Percentiles rank a stretch among this genome's conserved stretches.
Conservation (phyloP, 768 basidiomycete genomes). For the Calocera cornea region DNA sequence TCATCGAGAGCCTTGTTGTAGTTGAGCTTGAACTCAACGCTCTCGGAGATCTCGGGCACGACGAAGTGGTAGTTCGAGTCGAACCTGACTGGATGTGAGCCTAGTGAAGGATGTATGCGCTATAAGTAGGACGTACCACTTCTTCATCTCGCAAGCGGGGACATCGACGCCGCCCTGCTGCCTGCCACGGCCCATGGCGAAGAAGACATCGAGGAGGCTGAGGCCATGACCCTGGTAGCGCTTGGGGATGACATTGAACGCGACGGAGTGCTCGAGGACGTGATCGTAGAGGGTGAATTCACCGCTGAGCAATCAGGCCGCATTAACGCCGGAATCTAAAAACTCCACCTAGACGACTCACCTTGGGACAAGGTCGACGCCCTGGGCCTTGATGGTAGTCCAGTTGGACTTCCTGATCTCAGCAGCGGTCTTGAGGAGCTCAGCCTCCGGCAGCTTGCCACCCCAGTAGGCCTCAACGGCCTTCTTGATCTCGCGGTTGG, state of each 20-base stretch:
- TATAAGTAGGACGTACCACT: constrained; percentile 53
- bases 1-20: constrained; percentile 92
- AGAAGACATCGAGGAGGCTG: constrained; percentile 86
- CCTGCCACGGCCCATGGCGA: constrained; percentile 98
- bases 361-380: constrained; percentile 89
- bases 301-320: constrained; percentile 42
- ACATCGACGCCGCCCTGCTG: constrained; percentile 92
- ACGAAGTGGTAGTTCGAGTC: constrained; percentile 99
- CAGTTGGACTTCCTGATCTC: constrained; percentile 81
- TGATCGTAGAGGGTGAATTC: constrained; percentile 99
- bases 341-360: constrained; percentile 26
- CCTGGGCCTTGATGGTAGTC: constrained; percentile 67
- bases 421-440: constrained; percentile 76
- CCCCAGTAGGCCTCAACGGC: constrained; percentile 98
- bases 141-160: constrained; percentile 97
- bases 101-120: neutral
- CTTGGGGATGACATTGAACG: constrained; percentile 93
- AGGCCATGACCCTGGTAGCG: constrained; percentile 79
- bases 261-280: constrained; percentile 89
- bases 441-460: constrained; percentile 74
- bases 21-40: constrained; percentile 85
- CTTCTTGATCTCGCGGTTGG: constrained; percentile 92
- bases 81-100: constrained; percentile 44
- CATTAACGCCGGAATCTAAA: constrained; percentile 14
- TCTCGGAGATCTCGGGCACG: constrained; percentile 86